These are phyloP conservation scores for Cercospora sesami DNA, from an alignment of 2,329 filamentous ascomycete species.

Conservation along the genomic window DNA sequence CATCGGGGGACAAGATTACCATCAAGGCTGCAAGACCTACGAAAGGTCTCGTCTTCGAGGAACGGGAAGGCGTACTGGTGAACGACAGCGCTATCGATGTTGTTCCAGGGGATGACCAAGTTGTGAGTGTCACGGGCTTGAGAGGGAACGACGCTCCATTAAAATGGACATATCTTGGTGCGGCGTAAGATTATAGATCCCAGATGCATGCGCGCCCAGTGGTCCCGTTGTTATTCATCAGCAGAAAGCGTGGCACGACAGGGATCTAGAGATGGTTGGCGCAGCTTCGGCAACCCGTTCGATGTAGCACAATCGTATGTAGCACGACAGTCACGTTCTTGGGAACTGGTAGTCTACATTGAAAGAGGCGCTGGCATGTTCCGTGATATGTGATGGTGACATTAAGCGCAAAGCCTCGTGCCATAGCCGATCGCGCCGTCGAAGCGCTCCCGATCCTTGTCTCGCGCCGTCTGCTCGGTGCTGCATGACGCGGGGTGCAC, in stretches of 20 bases:
- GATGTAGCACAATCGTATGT: not conserved
- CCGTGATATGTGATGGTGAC: not conserved
- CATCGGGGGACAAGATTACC: conserved; percentile 44
- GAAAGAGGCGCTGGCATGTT: not conserved
- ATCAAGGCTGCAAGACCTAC: conserved; percentile 55
- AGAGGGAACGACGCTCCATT: conserved; percentile 42
- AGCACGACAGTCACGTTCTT: not conserved
- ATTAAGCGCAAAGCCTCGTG: not conserved
- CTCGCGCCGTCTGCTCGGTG: not conserved
- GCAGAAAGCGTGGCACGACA: not conserved
- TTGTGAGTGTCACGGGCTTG: conserved; percentile 47
- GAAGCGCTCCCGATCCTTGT: conserved; percentile 1
- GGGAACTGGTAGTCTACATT: not conserved
- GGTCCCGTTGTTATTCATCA: not conserved
- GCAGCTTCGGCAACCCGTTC: not conserved
- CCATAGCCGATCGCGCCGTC: conserved; percentile 1
- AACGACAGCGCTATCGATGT: conserved; percentile 60
- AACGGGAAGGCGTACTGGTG: conserved; percentile 55
- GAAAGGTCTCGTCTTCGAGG: conserved; percentile 62
- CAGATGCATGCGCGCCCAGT: not conserved
- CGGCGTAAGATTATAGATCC: conserved; percentile 19
- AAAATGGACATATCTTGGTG: conserved; percentile 50
- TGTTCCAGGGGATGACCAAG: conserved; percentile 59
- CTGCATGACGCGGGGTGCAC: conserved; percentile 7
- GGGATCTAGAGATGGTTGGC: not conserved